These are phyloP conservation scores for Aspergillus pseudoterreus DNA, from an alignment of 2,329 filamentous ascomycete genomes.

Conservation along the genomic window DNA sequence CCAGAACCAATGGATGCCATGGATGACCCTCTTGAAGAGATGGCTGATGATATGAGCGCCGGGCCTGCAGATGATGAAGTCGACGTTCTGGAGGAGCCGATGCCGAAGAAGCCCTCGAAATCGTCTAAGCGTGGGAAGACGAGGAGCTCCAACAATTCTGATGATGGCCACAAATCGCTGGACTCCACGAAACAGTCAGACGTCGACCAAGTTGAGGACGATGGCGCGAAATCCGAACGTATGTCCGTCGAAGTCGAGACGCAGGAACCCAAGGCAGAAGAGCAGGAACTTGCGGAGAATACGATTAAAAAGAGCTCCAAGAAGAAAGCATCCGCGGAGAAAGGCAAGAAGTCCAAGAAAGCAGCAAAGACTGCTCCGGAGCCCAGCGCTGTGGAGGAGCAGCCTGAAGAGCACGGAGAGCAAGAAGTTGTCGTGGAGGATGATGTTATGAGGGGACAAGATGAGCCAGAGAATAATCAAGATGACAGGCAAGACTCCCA, in stretches of 20 bases:
- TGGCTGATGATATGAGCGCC: slow-evolving; percentile 6
- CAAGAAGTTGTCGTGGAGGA: neutral
- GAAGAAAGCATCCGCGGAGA: neutral
- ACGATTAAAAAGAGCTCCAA: neutral
- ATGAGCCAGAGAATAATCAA: slow-evolving; percentile 14
- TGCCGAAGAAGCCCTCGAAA: neutral
- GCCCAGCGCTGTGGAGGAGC: neutral
- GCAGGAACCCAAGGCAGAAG: neutral
- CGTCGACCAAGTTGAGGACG: slow-evolving; percentile 7
- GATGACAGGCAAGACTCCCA: slow-evolving; percentile 13
- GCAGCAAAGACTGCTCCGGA: neutral
- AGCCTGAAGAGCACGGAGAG: neutral
- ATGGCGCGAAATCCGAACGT: slow-evolving; percentile 9
- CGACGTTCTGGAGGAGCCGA: slow-evolving; percentile 1
- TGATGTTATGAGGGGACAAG: slow-evolving; percentile 12
- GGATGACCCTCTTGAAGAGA: slow-evolving; percentile 8
- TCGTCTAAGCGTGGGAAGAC: slow-evolving; percentile 6
- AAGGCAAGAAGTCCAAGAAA: slow-evolving; percentile 5
- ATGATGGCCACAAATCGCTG: neutral
- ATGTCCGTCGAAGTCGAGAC: slow-evolving; percentile 19
- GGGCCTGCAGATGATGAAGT: neutral
- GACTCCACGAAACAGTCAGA: slow-evolving; percentile 2
- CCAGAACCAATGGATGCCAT: slow-evolving; percentile 3
- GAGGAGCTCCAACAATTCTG: slow-evolving; percentile 3
- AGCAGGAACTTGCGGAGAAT: neutral